These are phyloP conservation scores for Trichosporon faecale DNA, from an alignment of 1,284 basidiomycete species.

Conservation along the genomic window DNA sequence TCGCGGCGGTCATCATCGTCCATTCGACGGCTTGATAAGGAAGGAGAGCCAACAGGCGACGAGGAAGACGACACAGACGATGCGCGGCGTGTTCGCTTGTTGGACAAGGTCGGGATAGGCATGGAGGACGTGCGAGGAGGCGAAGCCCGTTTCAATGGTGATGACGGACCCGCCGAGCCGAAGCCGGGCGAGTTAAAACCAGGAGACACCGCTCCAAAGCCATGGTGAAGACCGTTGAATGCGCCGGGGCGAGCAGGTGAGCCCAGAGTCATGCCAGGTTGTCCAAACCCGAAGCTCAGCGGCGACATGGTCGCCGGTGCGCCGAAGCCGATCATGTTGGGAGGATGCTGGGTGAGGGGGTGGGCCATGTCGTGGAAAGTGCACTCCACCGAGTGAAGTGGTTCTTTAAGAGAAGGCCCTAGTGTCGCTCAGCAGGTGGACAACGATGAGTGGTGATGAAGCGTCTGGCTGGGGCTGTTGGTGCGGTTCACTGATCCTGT, in stretches of 20 bases:
- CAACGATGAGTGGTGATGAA: neutral
- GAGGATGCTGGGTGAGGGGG: constrained; percentile 47
- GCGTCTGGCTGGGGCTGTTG: neutral
- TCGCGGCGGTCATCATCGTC: constrained; percentile 23
- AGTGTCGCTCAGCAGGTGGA: neutral
- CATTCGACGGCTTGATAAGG: constrained; percentile 20
- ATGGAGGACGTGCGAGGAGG: constrained; percentile 20
- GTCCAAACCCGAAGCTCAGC: constrained; percentile 44
- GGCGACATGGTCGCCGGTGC: constrained; percentile 42
- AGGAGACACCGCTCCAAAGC: constrained; percentile 6
- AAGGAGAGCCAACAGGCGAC: constrained; percentile 23
- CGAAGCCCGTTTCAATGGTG: constrained; percentile 17
- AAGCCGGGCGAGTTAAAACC: constrained; percentile 18
- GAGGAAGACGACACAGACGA: constrained; percentile 34
- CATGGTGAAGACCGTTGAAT: constrained; percentile 9
- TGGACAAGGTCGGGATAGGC: constrained; percentile 21
- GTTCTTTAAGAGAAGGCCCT: neutral
- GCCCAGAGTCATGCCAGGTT: constrained; percentile 15
- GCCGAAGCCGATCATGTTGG: constrained; percentile 41
- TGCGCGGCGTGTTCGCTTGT: constrained; percentile 28
- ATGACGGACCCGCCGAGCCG: constrained; percentile 17
- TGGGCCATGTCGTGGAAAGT: constrained; percentile 38
- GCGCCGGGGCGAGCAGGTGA: constrained; percentile 5
- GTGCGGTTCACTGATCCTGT: neutral
- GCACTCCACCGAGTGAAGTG: neutral